phyloP scores from a whole-genome alignment of 139 green algal genomes.

The Ulvella scutata region DNA sequence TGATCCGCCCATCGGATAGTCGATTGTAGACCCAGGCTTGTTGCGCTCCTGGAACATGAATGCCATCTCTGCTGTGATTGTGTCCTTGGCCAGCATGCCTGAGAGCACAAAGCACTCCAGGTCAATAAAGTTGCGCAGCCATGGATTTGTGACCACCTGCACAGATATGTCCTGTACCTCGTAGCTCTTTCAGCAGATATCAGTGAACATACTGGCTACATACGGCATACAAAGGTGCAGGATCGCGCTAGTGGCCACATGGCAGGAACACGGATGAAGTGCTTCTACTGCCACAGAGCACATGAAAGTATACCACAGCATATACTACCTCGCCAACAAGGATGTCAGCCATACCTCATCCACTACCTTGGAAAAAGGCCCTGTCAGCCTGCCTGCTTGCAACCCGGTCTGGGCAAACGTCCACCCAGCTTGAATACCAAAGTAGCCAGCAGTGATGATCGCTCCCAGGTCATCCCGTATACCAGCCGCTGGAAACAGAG shows the following conservation, averaged over 20 bases:
- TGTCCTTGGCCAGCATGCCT: constrained; percentile 41
- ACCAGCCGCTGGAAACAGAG: constrained; percentile 49
- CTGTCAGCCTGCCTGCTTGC: constrained; percentile 31
- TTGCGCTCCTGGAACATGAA: constrained; percentile 69
- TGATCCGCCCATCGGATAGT: constrained; percentile 42
- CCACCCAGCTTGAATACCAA: constrained; percentile 21
- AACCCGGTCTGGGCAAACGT: constrained; percentile 16
- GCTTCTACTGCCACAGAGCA: no score
- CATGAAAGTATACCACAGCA: no score
- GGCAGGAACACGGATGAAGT: no score
- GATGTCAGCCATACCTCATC: constrained; percentile 15
- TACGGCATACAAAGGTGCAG: no score
- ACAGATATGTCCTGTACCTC: no score
- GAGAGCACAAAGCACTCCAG: constrained; percentile 71
- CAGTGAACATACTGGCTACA: no score
- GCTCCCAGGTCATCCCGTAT: constrained; percentile 35
- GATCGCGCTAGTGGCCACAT: no score
- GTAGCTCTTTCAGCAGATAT: no score
- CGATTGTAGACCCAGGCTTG: constrained; percentile 23
- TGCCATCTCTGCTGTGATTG: constrained; percentile 45
- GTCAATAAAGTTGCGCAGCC: constrained; percentile 48
- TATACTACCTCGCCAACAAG: no score
- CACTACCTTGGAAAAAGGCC: constrained; percentile 44
- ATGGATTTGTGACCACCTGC: constrained; percentile 39
- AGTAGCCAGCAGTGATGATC: constrained; percentile 31